Base-by-base conservation (phyloP, 139 green algal genomes). In the Eudorina sp. region DNA sequence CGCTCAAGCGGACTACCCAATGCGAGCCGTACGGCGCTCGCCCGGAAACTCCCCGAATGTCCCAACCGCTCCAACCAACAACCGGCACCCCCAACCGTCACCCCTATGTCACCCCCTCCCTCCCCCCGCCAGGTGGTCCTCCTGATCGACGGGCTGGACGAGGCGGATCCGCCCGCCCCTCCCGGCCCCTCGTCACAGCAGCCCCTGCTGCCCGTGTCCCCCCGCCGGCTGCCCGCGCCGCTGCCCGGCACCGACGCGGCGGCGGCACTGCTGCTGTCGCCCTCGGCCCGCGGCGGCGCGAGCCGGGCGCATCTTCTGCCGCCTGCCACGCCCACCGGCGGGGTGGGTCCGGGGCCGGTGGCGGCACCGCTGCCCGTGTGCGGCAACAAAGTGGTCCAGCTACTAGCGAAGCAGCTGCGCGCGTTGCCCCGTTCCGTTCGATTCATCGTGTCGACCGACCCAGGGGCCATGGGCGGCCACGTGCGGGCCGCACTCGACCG, bases 141-240 rank as follows among this genome's bases (percentile, higher is more conserved):
- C 27, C 68, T 90, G n/a, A 18, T 90, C 8, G 87, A 90, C 53
- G 87, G 76, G 11, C 31, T 90, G 46, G 87, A 90, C 21, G 87
- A 90, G 78, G 87, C 66, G 16, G 87, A 90, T 36, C 87, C 87
- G 25, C 29, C 60, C 21, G 51, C 34, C 23, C 76, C 83, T 21
- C 46, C 60, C 25, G 25, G 34, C 19, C 70, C 48, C 38, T 36
- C 51, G 55, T 46, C 38, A 16, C 36, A 25, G 36, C 73, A 34
- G 36, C n/a, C n/a, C n/a, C 38, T 64, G 21, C 14, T 38, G 36
- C 73, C 73, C n/a, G 25, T 25, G 5, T n/a, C 69, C 69, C 36
- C 36, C 34, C 69, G 69, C 69, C 69, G 36, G 36, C 36, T 53
- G 36, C 38, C 69, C 6, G 69, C 69, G 4, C 34, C 36, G 38